These are phyloP conservation scores for Lipomyces sp. DNA, from an alignment of 805 yeast genomes.

Conservation along the genomic window DNA sequence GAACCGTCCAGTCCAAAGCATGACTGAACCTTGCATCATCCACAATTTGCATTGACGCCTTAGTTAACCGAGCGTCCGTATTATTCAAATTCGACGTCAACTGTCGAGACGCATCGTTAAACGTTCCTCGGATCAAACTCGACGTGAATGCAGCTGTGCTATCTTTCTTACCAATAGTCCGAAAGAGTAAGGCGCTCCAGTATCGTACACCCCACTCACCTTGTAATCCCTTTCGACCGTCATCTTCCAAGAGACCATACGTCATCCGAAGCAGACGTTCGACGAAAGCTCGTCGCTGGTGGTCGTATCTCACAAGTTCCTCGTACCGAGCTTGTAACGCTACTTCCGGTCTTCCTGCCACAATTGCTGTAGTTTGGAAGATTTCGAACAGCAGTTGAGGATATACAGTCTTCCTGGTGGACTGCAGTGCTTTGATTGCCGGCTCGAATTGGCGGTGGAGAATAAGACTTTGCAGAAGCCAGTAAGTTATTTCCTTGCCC, in stretches of 20 bases:
- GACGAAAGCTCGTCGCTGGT: not conserved
- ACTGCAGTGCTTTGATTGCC: slow-evolving; percentile 6
- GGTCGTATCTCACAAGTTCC: not conserved
- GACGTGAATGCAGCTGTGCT: not conserved
- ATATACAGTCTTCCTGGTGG: not conserved
- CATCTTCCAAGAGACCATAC: not conserved
- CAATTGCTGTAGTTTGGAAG: slow-evolving; percentile 8
- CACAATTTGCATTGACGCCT: not conserved
- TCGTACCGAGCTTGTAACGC: slow-evolving; percentile 3
- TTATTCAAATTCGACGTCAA: not conserved
- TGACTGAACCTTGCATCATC: not conserved
- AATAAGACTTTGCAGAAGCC: slow-evolving; percentile 18
- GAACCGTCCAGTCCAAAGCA: not conserved
- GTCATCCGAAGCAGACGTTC: not conserved
- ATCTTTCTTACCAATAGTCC: slow-evolving; percentile 1
- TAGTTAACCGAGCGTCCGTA: not conserved
- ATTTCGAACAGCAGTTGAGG: not conserved
- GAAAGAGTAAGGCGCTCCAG: not conserved
- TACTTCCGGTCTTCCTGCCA: slow-evolving; percentile 7
- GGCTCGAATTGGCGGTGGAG: slow-evolving; percentile 12
- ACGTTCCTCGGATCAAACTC: not conserved
- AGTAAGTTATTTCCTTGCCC: slow-evolving; percentile 10
- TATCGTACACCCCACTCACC: slow-evolving; percentile 1
- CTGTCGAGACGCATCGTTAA: not conserved
- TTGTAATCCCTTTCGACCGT: not conserved